Conservation (phyloP, 352 stramenopile genomes). For the Peronosclerospora sorghi region DNA sequence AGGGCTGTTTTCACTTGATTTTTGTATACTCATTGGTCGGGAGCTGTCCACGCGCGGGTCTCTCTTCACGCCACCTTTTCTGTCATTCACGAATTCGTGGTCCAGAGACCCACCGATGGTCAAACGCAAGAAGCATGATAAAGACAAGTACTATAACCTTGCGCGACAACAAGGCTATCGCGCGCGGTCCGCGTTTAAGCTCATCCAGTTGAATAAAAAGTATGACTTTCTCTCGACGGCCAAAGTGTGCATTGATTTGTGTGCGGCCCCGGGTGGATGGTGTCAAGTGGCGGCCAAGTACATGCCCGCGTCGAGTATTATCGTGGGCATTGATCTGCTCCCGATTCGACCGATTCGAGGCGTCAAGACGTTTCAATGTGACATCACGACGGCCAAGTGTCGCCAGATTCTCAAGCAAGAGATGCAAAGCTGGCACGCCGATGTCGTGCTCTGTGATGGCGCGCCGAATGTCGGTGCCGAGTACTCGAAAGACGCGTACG, state of each 20-base stretch:
- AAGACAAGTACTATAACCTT: conserved; percentile 99
- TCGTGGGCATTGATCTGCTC: conserved; percentile 96
- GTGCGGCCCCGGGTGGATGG: conserved; percentile 97
- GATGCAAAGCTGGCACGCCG: conserved; percentile 87
- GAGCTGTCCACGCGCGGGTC: background rate
- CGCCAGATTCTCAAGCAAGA: conserved; percentile 89
- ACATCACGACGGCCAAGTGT: conserved; percentile 89
- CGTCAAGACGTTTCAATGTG: conserved; percentile 96
- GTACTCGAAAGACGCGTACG: conserved; percentile 98
- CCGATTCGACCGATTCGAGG: conserved; percentile 94
- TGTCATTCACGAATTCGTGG: conserved; percentile 23
- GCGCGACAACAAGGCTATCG: conserved; percentile 98
- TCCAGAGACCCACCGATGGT: conserved; percentile 36
- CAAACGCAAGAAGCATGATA: conserved; percentile 97
- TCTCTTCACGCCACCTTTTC: background rate
- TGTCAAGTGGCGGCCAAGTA: conserved; percentile 89
- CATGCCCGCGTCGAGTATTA: conserved; percentile 92
- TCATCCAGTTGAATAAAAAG: conserved; percentile 99
- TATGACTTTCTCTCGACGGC: conserved; percentile 95
- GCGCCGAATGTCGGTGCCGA: conserved; percentile 97
- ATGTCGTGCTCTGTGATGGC: conserved; percentile 98
- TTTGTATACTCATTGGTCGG: conserved; percentile 27
- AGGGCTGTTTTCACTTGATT: conserved; percentile 13
- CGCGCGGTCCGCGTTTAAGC: conserved; percentile 98
- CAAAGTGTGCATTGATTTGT: conserved; percentile 98